Conservation (phyloP, 768 basidiomycete species). For the Tremella yokohamensis region DNA sequence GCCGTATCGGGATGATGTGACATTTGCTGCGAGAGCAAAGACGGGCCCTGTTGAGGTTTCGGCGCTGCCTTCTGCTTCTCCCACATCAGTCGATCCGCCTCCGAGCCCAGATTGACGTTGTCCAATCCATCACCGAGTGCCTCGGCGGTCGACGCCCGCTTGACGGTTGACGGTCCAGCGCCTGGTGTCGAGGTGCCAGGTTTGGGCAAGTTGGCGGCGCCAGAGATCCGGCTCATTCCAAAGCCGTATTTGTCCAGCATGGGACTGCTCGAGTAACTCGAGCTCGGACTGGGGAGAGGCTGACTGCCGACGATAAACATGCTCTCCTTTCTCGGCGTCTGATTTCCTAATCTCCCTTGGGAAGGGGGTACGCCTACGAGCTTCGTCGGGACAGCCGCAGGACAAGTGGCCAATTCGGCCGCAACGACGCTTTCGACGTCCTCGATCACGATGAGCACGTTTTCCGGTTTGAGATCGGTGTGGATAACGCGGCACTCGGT, state of each 20-base stretch:
- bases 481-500: slow-evolving; percentile 95
- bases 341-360: slow-evolving; percentile 90
- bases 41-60: slow-evolving; percentile 57
- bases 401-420: slow-evolving; percentile 64
- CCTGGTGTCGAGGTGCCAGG: slow-evolving; percentile 3
- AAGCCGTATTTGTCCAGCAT: slow-evolving; percentile 84
- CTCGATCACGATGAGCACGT: slow-evolving; percentile 94
- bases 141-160: slow-evolving; percentile 54
- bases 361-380: slow-evolving; percentile 85
- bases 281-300: slow-evolving; percentile 72
- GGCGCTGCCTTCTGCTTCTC: slow-evolving; percentile 43
- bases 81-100: slow-evolving; percentile 38
- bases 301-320: slow-evolving; percentile 86
- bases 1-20: slow-evolving; percentile 23
- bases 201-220: slow-evolving; percentile 23
- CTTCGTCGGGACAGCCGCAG: slow-evolving; percentile 64
- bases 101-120: slow-evolving; percentile 49
- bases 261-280: slow-evolving; percentile 68
- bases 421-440: slow-evolving; percentile 91
- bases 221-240: slow-evolving; percentile 82
- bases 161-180: background rate
- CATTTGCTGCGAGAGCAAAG: slow-evolving; percentile 68
- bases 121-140: slow-evolving; percentile 57
- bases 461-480: slow-evolving; percentile 97
- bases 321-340: slow-evolving; percentile 81